These are phyloP conservation scores for Miscanthus sacchariflorus DNA, from an alignment of 202 grass and related monocot species.

Conservation along the genomic window DNA sequence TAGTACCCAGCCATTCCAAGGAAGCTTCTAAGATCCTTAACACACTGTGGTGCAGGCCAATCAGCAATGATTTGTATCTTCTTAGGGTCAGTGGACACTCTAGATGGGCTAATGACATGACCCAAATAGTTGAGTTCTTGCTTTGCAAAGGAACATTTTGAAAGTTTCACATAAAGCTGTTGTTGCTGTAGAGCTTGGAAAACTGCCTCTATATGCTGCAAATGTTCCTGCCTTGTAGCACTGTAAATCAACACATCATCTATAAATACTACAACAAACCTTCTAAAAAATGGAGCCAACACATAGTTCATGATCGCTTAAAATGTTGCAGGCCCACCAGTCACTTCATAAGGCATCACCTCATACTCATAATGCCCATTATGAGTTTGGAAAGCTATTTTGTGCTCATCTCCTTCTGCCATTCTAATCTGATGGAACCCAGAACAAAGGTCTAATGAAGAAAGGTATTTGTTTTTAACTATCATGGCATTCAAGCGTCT, in stretches of 20 bases:
- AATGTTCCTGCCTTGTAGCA: fast-evolving
- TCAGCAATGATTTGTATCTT: fast-evolving
- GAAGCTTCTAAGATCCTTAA: neutral
- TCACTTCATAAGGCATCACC: neutral
- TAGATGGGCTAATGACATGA: fast-evolving
- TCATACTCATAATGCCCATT: too few relatives aligned
- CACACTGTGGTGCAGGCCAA: neutral
- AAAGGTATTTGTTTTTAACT: too few relatives aligned
- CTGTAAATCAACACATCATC: neutral
- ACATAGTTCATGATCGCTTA: neutral
- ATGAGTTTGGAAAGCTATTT: too few relatives aligned
- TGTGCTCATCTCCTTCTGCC: too few relatives aligned
- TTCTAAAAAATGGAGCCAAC: fast-evolving
- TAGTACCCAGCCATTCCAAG: too few relatives aligned
- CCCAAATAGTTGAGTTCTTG: neutral
- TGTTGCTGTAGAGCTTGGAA: neutral
- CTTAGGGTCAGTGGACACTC: neutral
- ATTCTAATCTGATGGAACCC: too few relatives aligned
- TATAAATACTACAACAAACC: neutral
- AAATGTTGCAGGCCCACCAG: neutral
- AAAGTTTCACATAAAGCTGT: fast-evolving
- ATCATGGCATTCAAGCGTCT: too few relatives aligned
- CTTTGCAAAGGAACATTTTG: neutral
- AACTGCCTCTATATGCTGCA: fast-evolving
- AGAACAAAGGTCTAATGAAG: too few relatives aligned